Base-by-base conservation (phyloP, 2,329 filamentous ascomycete genomes). In the Chaetothyriales sp. region DNA sequence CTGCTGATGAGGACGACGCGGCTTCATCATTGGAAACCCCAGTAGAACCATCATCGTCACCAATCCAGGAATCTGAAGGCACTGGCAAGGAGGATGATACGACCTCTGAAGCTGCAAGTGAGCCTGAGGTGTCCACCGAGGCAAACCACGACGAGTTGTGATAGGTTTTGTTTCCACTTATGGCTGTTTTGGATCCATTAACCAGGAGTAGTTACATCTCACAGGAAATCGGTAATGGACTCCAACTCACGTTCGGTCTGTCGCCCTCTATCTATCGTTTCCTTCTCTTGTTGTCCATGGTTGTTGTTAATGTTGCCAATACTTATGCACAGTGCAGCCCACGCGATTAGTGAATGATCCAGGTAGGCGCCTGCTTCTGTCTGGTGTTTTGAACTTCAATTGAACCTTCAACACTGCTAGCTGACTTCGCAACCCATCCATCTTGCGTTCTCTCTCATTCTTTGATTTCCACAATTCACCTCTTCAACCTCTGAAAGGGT, bases 61-160 rank as follows among this genome's bases (percentile, higher is more conserved):
- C 47, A 20, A 10, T 37, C 33, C 8, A 37, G 9, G 45, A 22
- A 19, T 28, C 33, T 13, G 33, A 40, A 40, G 13, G 10, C 4
- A 5, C 48, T 28, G 51, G 37, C 10, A 28, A 37, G 4, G 44
- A 46, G 13, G 29, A 49, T 28, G 33, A 48, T n/a, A 46, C 20
- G 18, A 43, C n/a, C 28, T 20, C 10, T 46, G 46, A 10, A 46
- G 40, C 52, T 25, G 54, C 52, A 13, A 47, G 47, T 18, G 52
- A 54, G 20, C 52, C 48, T 18, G 51, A 51, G 45, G 45, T 37
- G 18, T 52, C 33, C 43, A 44, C 49, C 3, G 33, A 47, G 19
- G 22, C 50, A n/a, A 49, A 51, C n/a, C 56, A 58, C 43, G 54
- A 58, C 43, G 56, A 58, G 33, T 46, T 58, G 7, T 58, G 49